A percentile compares a stretch with the other conserved stretches of the same genome.
Conservation (phyloP, 2,329 filamentous ascomycete species). For the Fusarium acutatum region DNA sequence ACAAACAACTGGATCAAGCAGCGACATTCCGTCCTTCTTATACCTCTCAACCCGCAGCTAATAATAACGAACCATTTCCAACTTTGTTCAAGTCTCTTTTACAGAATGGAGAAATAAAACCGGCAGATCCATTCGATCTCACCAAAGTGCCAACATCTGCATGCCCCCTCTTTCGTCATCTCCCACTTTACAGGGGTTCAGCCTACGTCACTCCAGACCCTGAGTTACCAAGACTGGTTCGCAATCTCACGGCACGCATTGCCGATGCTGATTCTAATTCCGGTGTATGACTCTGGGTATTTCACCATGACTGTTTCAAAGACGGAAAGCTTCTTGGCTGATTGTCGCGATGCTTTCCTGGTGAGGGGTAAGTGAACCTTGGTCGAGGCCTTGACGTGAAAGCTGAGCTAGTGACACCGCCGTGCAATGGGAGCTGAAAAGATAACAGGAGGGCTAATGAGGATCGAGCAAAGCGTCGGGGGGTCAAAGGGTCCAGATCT, state of each 20-base stretch:
- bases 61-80: constrained; percentile 4
- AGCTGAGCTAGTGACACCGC: constrained; percentile 22
- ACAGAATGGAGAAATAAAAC: constrained; percentile 14
- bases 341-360: constrained; percentile 1
- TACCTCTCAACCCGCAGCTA: constrained; percentile 6
- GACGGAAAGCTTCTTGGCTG: background rate
- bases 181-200: constrained; percentile 12
- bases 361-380: background rate
- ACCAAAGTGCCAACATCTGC: background rate
- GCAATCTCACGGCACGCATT: background rate
- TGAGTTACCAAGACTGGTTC: constrained; percentile 8
- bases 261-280: background rate
- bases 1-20: background rate
- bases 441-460: constrained; percentile 10
- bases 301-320: constrained; percentile 16
- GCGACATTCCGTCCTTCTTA: constrained; percentile 23
- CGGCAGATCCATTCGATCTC: constrained; percentile 28
- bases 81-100: background rate
- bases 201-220: constrained; percentile 39
- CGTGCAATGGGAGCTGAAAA: constrained; percentile 18
- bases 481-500: background rate
- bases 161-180: constrained; percentile 26
- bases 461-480: constrained; percentile 7
- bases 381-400: background rate
- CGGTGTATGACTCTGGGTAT: background rate